A percentile compares a stretch with the other conserved stretches of the same genome.
phyloP scores from a whole-genome alignment of 306 rosid genomes.

The Medicago lupulina region DNA sequence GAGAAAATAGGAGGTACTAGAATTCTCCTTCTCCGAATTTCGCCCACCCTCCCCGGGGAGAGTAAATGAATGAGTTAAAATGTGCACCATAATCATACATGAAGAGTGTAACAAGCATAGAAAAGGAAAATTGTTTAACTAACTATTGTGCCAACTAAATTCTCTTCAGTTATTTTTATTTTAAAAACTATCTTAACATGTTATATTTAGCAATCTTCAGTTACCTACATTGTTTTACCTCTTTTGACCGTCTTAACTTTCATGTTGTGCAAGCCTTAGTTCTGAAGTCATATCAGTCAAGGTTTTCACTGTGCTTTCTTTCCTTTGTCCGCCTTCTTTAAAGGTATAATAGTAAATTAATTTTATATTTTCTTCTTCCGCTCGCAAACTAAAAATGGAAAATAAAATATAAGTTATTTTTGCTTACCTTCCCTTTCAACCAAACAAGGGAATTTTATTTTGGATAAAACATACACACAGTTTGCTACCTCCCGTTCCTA shows the following conservation, averaged over 20 bases:
- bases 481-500: not conserved
- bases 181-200: too few species aligned
- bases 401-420: not conserved
- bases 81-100: constrained; percentile 11
- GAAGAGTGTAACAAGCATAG: constrained; percentile 20
- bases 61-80: not conserved
- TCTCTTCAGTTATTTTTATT: too few species aligned
- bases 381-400: not conserved
- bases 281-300: constrained; percentile 12
- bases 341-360: not conserved
- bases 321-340: not conserved
- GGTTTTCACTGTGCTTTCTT: not conserved
- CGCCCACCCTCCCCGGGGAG: too few species aligned
- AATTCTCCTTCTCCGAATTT: not conserved
- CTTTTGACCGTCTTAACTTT: too few species aligned
- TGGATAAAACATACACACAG: not conserved
- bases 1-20: not conserved
- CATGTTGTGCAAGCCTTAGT: not conserved
- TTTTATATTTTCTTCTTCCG: not conserved
- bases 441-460: not conserved
- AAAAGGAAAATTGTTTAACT: not conserved
- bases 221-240: too few species aligned
- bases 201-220: too few species aligned
- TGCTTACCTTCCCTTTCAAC: not conserved
- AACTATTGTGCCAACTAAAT: not conserved